Evolutionary conservation across 495 filamentous ascomycete genomes (phyloP).

Genomic region (Trichocladium uniseriatum): DNA sequence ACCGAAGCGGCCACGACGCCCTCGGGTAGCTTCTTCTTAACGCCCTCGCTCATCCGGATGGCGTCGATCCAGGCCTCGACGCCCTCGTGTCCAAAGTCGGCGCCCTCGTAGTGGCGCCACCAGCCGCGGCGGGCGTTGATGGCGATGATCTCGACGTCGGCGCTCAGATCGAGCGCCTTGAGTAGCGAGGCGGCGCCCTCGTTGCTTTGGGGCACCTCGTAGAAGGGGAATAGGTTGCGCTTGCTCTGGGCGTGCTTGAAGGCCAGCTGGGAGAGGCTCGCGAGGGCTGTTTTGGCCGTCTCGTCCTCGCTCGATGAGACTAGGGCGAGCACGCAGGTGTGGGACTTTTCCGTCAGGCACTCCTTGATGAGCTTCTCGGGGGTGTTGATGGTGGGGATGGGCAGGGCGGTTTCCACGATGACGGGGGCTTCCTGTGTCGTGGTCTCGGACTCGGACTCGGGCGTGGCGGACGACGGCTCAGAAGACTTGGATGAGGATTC

Average conservation of each 20-base stretch:
- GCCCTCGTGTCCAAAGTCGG: slow-evolving; percentile 47
- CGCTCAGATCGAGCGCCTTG: slow-evolving; percentile 50
- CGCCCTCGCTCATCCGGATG: slow-evolving; percentile 74
- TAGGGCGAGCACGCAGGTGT: slow-evolving; percentile 79
- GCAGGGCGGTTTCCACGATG: slow-evolving; percentile 43
- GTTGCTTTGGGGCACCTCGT: slow-evolving; percentile 59
- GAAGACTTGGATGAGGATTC: slow-evolving; percentile 34
- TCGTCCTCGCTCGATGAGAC: slow-evolving; percentile 50
- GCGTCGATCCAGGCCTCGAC: slow-evolving; percentile 83
- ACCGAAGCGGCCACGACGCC: slow-evolving; percentile 55
- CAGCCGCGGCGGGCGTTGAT: slow-evolving; percentile 77
- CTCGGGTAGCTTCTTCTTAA: slow-evolving; percentile 72
- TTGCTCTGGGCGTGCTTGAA: slow-evolving; percentile 57
- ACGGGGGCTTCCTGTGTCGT: slow-evolving; percentile 35
- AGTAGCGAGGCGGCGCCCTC: slow-evolving; percentile 46
- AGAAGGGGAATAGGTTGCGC: slow-evolving; percentile 72
- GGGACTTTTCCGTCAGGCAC: slow-evolving; percentile 67
- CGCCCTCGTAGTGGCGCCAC: slow-evolving; percentile 62
- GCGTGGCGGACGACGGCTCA: slow-evolving; percentile 26
- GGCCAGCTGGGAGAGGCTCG: slow-evolving; percentile 62
- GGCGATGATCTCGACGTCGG: slow-evolving; percentile 60
- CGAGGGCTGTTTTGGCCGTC: slow-evolving; percentile 47
- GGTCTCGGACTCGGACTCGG: slow-evolving; percentile 28
- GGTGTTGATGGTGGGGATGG: slow-evolving; percentile 41
- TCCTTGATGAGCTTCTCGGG: slow-evolving; percentile 51